Evolutionary conservation across 495 filamentous ascomycete species (phyloP).

Genomic region (Delitschia confertaspora): DNA sequence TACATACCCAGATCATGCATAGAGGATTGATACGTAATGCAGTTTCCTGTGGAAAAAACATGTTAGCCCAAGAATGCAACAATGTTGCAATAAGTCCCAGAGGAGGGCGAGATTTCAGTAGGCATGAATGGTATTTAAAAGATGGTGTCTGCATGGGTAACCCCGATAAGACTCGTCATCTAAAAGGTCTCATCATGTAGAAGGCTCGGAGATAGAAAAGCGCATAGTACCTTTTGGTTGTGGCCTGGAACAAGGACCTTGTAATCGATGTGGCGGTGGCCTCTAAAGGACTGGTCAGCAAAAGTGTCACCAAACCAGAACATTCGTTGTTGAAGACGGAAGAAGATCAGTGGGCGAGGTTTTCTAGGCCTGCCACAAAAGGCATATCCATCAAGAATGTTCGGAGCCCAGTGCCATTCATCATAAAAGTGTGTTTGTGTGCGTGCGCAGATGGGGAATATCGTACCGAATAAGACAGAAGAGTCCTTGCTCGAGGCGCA

Average conservation of each 20-base stretch:
- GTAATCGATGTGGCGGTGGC: too few relatives aligned
- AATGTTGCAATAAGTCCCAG: neutral
- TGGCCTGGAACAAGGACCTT: neutral
- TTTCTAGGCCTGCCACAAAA: slow-evolving; percentile 99
- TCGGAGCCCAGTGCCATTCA: slow-evolving; percentile 99
- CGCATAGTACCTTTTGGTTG: neutral
- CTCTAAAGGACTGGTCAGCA: slow-evolving; percentile 2
- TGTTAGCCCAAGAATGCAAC: neutral
- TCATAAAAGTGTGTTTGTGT: slow-evolving; percentile 46
- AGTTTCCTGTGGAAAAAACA: neutral
- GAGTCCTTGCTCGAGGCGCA: neutral
- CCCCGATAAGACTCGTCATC: slow-evolving; percentile 87
- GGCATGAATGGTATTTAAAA: slow-evolving; percentile 76
- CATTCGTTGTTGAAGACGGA: slow-evolving; percentile 4
- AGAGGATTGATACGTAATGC: neutral
- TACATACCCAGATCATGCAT: neutral
- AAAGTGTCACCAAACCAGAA: neutral
- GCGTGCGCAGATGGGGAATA: neutral
- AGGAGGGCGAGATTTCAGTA: neutral
- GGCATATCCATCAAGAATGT: slow-evolving; percentile 77
- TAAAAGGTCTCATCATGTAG: slow-evolving; percentile 59
- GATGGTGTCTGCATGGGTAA: slow-evolving; percentile 65
- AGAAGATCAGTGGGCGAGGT: slow-evolving; percentile 93
- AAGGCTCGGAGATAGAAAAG: slow-evolving; percentile 2
- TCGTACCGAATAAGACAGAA: slow-evolving; percentile 9